Evolutionary conservation across 306 rosid genomes (phyloP).

Genomic region (Lotus japonicus): DNA sequence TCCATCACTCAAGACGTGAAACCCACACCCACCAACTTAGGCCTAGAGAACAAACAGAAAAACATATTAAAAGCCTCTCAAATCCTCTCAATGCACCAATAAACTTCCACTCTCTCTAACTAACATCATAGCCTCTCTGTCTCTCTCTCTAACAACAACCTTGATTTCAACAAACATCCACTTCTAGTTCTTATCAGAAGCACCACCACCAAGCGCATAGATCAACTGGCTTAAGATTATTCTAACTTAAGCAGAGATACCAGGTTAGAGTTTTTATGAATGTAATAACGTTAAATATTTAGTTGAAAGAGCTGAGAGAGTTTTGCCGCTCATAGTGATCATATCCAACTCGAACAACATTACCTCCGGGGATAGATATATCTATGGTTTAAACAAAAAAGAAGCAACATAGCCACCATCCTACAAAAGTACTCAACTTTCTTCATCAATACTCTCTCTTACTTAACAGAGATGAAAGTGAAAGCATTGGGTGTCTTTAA

Average conservation of each 20-base stretch:
- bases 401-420: constrained; percentile 15
- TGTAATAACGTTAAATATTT: too few relatives aligned
- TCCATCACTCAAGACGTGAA: constrained; percentile 32
- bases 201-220: too few relatives aligned
- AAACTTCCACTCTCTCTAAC: constrained; percentile 21
- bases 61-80: constrained; percentile 15
- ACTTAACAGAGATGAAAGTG: constrained; percentile 49
- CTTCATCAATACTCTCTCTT: constrained; percentile 44
- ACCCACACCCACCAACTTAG: constrained; percentile 30
- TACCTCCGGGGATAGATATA: too few relatives aligned
- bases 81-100: constrained; percentile 9
- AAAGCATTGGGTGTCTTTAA: constrained; percentile 58
- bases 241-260: too few relatives aligned
- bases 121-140: constrained; percentile 11
- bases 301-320: too few relatives aligned
- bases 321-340: too few relatives aligned
- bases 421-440: constrained; percentile 22
- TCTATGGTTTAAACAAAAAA: too few relatives aligned
- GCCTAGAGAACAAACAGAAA: not conserved
- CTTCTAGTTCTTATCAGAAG: not conserved
- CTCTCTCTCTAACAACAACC: constrained; percentile 33
- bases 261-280: too few relatives aligned
- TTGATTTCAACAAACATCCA: constrained; percentile 22
- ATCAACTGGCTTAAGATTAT: too few relatives aligned
- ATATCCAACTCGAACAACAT: too few relatives aligned